Evolutionary conservation across 176 grass and related monocot species (phyloP), one percentile per base, ranked within the genome.

Genomic region (Panicum miliaceum): DNA sequence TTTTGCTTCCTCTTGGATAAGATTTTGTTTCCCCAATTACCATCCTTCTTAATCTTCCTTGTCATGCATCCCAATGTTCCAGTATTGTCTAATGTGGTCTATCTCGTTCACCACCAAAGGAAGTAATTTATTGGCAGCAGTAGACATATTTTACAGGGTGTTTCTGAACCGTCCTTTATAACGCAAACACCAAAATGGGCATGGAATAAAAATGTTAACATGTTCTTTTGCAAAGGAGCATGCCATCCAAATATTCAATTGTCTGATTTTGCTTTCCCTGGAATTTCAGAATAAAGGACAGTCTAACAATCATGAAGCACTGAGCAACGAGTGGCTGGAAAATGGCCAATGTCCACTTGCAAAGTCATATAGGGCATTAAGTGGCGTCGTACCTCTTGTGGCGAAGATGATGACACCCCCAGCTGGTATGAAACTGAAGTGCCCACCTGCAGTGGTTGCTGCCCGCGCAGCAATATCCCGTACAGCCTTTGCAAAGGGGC

Each of bases 271-370:
- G 26, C 42, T 70, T 81, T 75, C 22, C 12, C 27, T 86, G 19
- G 1, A 48, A 86, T 83, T 92, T 71, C 90, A 97, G 94, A 91
- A 85, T 29, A 73, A 85, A 79, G 81, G 88, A 9, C 53, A 87
- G 57, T 53, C 90, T 26, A 84, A 87, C 51, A 82, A 83, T 50
- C 90, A 94, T 65, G 88, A 97, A 84, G 89, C 92, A 8, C 86
- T 82, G 64, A 92, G 88, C 81, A 89, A 92, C 8, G 90, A 97
- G 68, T 97, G 94, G 94, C 71, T 97, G 64, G 83, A 94, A 86
- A 94, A 26, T 22, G 90, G 92, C 4, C 90, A 97, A 86, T 97
- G 94, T 47, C 94, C 92, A 3, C 89, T 97, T 27, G 90, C 86
- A 51, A 92, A 88, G 58, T 97, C 94, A 29, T 97, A 90, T 54